These are phyloP conservation scores for Aspergillus brunneoviolaceus DNA, from an alignment of 2,329 filamentous ascomycete species.

Conservation along the genomic window DNA sequence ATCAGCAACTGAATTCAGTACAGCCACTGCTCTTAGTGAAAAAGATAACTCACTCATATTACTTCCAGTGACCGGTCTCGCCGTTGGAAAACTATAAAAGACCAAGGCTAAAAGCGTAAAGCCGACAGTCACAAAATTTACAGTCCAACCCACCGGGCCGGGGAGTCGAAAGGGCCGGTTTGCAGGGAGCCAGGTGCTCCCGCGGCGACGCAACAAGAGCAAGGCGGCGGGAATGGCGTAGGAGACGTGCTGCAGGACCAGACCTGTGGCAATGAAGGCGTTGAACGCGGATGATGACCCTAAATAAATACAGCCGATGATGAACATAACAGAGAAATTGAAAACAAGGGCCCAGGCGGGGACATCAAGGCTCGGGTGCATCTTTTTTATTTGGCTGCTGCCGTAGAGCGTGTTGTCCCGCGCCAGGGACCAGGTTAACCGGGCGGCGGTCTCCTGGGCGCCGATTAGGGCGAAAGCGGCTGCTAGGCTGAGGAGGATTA, in stretches of 20 bases:
- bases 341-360: conserved; percentile 24
- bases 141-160: conserved; percentile 24
- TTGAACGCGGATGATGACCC: conserved; percentile 30
- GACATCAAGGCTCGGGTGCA: conserved; percentile 21
- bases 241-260: conserved; percentile 17
- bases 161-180: conserved; percentile 19
- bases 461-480: conserved; percentile 23
- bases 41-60: conserved; percentile 31
- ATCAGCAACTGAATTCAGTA: neutral
- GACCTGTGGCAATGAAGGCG: conserved; percentile 24
- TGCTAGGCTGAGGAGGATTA: neutral
- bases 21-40: neutral
- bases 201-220: conserved; percentile 28
- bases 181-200: conserved; percentile 17
- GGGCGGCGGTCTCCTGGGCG: conserved; percentile 26
- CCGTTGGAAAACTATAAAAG: conserved; percentile 33
- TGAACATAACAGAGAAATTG: conserved; percentile 22
- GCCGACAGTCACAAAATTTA: conserved; percentile 26
- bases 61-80: conserved; percentile 25
- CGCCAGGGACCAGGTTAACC: conserved; percentile 32
- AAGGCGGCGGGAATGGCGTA: conserved; percentile 31
- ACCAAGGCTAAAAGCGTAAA: conserved; percentile 27
- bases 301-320: conserved; percentile 31
- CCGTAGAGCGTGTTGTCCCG: conserved; percentile 24
- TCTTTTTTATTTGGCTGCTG: conserved; percentile 13